phyloP scores from a whole-genome alignment of 2,329 filamentous ascomycete species.

The Fusarium sp. region DNA sequence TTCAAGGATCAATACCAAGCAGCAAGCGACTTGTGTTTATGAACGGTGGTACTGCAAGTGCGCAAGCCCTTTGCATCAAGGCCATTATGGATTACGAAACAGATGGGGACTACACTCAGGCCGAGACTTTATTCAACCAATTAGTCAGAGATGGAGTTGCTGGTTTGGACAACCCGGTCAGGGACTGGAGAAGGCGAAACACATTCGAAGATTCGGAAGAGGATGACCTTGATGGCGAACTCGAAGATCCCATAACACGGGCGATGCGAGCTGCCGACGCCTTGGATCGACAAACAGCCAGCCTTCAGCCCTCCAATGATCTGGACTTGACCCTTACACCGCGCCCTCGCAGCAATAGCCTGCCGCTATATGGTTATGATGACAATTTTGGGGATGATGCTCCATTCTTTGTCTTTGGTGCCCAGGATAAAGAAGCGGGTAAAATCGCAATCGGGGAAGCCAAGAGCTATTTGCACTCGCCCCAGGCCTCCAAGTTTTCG shows the following conservation, averaged over 20 bases:
- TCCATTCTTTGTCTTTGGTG: conserved; percentile 64
- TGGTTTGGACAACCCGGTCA: conserved; percentile 51
- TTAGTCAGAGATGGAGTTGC: conserved; percentile 64
- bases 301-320: conserved; percentile 63
- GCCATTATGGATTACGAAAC: conserved; percentile 67
- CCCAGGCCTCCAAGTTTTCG: conserved; percentile 48
- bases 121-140: conserved; percentile 65
- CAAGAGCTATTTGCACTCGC: conserved; percentile 28
- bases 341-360: conserved; percentile 63
- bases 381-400: conserved; percentile 60
- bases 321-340: conserved; percentile 60
- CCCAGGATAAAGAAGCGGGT: conserved; percentile 46
- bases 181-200: conserved; percentile 40
- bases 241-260: conserved; percentile 64
- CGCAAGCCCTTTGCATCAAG: conserved; percentile 67
- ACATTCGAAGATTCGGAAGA: conserved; percentile 40
- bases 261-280: conserved; percentile 72
- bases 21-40: conserved; percentile 71
- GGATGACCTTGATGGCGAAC: conserved; percentile 33
- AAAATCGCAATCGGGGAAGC: conserved; percentile 38
- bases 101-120: conserved; percentile 62
- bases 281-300: conserved; percentile 68
- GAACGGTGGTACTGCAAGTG: conserved; percentile 69
- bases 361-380: conserved; percentile 62
- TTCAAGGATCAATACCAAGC: conserved; percentile 60